Evolutionary conservation across 2,329 filamentous ascomycete genomes (phyloP).

Genomic region (Botrytis medusae): DNA sequence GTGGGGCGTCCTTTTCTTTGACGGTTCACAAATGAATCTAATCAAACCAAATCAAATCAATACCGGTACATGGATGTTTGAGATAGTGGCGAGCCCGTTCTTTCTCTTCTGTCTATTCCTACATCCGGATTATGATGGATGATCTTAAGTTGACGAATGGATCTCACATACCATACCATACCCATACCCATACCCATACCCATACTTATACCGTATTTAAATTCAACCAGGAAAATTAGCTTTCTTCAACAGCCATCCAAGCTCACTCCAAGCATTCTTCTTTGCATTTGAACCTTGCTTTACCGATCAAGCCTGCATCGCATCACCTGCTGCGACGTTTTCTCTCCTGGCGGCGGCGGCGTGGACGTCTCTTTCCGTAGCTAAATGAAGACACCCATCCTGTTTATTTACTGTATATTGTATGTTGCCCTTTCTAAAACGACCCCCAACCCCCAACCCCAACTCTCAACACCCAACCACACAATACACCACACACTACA

Average conservation of each 20-base stretch:
- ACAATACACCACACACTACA: neutral
- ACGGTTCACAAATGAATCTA: neutral
- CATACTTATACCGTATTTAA: neutral
- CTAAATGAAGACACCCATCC: neutral
- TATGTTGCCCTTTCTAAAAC: slow-evolving; percentile 8
- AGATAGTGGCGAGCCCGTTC: neutral
- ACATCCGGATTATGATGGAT: slow-evolving; percentile 5
- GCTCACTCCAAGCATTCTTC: slow-evolving; percentile 11
- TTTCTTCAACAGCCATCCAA: slow-evolving; percentile 7
- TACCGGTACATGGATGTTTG: neutral
- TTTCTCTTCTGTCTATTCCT: neutral
- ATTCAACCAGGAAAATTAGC: neutral
- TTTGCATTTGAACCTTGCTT: slow-evolving; percentile 20
- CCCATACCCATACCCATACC: no score
- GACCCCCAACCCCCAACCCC: neutral
- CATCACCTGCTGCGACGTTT: slow-evolving; percentile 22
- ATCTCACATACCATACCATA: neutral
- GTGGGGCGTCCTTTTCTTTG: no score
- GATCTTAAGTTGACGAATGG: slow-evolving; percentile 10
- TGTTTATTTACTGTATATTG: neutral
- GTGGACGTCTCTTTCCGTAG: neutral
- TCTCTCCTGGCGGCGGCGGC: slow-evolving; percentile 17
- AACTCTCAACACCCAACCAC: neutral
- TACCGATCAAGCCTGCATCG: slow-evolving; percentile 21
- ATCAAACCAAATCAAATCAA: no score